Evolutionary conservation across 345 rosid species (phyloP).

Genomic region (Brassica rapa): DNA sequence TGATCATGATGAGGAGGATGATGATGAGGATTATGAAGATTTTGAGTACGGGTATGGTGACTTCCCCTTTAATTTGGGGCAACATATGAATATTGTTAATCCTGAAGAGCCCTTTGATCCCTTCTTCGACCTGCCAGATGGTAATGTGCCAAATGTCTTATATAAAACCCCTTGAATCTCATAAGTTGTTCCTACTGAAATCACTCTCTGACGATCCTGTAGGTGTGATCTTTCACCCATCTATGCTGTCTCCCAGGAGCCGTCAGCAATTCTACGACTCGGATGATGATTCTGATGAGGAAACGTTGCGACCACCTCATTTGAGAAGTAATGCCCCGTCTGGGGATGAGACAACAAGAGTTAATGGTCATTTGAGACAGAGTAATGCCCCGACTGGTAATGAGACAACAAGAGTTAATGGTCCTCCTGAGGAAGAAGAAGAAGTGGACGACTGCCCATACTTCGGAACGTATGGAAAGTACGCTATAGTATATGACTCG

Average conservation of each 20-base stretch:
- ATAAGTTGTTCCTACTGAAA: background rate
- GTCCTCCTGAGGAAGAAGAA: background rate
- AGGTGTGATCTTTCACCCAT: conserved; percentile 21
- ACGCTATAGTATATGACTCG: conserved; percentile 3
- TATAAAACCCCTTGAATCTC: background rate
- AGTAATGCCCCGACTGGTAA: background rate
- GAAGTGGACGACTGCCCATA: conserved; percentile 1
- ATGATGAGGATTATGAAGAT: conserved; percentile 1
- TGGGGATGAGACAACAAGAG: background rate
- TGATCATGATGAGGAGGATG: background rate
- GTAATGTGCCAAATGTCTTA: conserved; percentile 29
- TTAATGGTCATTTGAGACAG: background rate
- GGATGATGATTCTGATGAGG: conserved; percentile 21
- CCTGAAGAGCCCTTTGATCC: conserved; percentile 20
- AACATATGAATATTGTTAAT: background rate
- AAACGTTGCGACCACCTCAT: background rate
- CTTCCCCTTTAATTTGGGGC: background rate
- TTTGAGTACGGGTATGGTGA: conserved; percentile 10
- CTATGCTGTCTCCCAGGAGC: conserved; percentile 26
- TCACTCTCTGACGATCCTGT: conserved; percentile 8
- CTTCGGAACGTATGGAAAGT: conserved; percentile 24
- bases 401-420: background rate
- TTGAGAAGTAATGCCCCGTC: background rate
- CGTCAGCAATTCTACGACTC: background rate
- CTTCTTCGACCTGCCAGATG: conserved; percentile 37